Evolutionary conservation across 1,284 basidiomycete genomes (phyloP), one percentile per base, ranked within the genome.

Genomic region (Hypsizygus ulmarius): DNA sequence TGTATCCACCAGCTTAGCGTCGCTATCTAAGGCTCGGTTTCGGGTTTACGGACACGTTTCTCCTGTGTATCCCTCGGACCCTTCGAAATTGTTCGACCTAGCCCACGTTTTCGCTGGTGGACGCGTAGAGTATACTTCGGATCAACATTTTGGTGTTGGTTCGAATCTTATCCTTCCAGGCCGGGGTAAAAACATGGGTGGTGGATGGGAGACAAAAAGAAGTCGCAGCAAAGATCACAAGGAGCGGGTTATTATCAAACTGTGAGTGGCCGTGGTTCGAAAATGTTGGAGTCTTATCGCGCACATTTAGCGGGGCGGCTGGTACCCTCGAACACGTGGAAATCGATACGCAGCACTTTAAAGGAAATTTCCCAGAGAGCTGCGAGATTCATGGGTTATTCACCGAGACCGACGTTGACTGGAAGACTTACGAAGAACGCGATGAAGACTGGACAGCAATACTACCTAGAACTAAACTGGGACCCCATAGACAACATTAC

Each of bases 141-240:
- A 99, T 69, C 92, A 97, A 62, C 96, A 99, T 71, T 99, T 93
- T 62, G 95, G 95, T 16, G 80, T 89, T 3, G 95, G 95, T 1
- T 79, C 85, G 6, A 98, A 99, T 67, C 72, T 99, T 51, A 84
- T 98, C 47, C 73, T 97, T 32, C 94, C 94, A 1, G 96, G 96
- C 28, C 73, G 96, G 65, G 77, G 80, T 38, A 85, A 86, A 61
- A 90, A 97, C 62, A 99, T 99, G 94, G 87, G 93, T 12, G 95
- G 98, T 64, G 96, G 97, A 5, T 99, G 96, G 97, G 96, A 99
- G 70, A 98, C 96, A 1, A 92, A 90, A 64, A 81, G 97, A 47
- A 94, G 88, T 58, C 78, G 96, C 43, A 73, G 74, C 36, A 75
- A 80, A 45, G 85, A 84, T 41, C 87, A 97, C 61, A 89, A 84